Base-by-base conservation (phyloP, 768 basidiomycete species). In the Dentipellis fragilis region DNA sequence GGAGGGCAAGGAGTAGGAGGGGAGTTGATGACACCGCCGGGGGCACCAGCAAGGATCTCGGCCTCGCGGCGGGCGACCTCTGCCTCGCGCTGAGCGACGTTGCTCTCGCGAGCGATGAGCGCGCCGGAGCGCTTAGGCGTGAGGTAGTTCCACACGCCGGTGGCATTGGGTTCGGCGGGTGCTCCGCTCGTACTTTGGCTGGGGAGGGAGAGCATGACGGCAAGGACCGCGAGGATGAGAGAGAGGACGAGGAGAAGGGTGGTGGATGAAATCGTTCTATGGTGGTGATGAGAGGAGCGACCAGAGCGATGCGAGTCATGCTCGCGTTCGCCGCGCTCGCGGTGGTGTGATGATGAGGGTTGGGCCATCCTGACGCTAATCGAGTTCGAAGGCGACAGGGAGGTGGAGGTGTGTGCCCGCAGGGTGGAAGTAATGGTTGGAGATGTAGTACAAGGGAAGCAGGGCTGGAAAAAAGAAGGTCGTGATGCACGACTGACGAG, bases 31-130 rank as follows among this genome's bases (percentile, higher is more conserved):
- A 92, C 84, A 38, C 90, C 90, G 17, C 87, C 91, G 1, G 89
- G 89, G 1, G 88, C 85, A 47, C 87, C 90, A 14, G 80, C 85
- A 37, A 93, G 80, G 40, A 92, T 69, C 62, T 92, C 90, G 29
- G 91, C 90, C 64, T 93, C 90, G 40, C 90, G 87, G 58, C 87
- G 86, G 19, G 90, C 90, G 45, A 93, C 90, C 62, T 93, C 90
- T 0, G 89, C 86, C 67, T 93, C 90, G 55, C 90, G 89, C 60
- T 80, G 70, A 49, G 90, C 89, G 56, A 93, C 85, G 39, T 83
- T 79, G 58, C 81, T 78, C 70, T 93, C 90, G 16, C 90, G 83
- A 48, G 87, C 76, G 40, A 91, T 80, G 54, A 93, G 80, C 10
- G 82, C 84, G 61, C 90, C 86, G 0, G 86, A 81, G 39, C 90